These are phyloP conservation scores for Penicillium glabrum DNA, from an alignment of 2,329 filamentous ascomycete genomes.

Conservation along the genomic window DNA sequence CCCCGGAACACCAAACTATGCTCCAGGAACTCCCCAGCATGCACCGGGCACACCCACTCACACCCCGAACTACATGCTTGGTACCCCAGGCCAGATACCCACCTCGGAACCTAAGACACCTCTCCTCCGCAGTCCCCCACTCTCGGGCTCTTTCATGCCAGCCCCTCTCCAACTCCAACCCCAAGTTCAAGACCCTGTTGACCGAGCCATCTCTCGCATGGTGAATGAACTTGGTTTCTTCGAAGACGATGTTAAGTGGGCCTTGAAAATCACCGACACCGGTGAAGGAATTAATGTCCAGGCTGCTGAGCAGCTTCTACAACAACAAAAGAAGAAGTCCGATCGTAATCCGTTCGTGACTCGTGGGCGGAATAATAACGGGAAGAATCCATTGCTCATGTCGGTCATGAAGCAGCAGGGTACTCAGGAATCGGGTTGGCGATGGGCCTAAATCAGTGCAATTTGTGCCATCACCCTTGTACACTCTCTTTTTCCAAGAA, in stretches of 20 bases:
- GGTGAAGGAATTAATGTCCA: slow-evolving; percentile 60
- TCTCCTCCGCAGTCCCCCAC: background rate
- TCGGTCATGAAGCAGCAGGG: slow-evolving; percentile 27
- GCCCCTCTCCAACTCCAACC: slow-evolving; percentile 17
- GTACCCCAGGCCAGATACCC: background rate
- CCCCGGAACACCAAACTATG: slow-evolving; percentile 12
- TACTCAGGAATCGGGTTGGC: slow-evolving; percentile 35
- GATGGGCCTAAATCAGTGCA: slow-evolving; percentile 33
- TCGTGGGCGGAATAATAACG: slow-evolving; percentile 14
- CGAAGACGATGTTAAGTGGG: slow-evolving; percentile 55
- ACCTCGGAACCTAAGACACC: background rate
- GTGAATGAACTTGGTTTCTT: slow-evolving; percentile 60
- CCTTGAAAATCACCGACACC: slow-evolving; percentile 59
- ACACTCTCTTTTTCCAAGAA: background rate
- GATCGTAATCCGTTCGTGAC: slow-evolving; percentile 15
- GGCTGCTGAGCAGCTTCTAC: slow-evolving; percentile 57
- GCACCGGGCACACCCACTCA: slow-evolving; percentile 3
- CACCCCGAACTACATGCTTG: background rate
- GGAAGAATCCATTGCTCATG: slow-evolving; percentile 15
- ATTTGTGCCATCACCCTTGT: background rate
- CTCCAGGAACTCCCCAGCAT: background rate
- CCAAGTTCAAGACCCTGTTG: slow-evolving; percentile 53
- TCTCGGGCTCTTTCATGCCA: background rate
- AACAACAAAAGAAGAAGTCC: slow-evolving; percentile 39
- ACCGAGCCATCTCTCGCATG: slow-evolving; percentile 57